Conservation (phyloP, 164 flowering plant genomes). For the Berberis vulgaris region DNA sequence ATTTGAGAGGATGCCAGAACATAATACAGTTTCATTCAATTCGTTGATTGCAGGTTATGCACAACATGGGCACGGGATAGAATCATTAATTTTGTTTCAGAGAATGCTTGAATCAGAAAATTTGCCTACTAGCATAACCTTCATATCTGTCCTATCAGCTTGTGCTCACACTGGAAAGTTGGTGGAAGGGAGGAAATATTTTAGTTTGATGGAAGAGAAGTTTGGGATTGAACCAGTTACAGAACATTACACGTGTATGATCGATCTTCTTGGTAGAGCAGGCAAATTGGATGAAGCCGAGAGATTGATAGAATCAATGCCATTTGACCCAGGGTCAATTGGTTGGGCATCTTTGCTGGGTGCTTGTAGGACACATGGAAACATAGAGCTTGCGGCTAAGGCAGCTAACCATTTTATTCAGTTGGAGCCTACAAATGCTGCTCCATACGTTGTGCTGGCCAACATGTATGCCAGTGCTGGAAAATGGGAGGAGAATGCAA, state of each 20-base stretch:
- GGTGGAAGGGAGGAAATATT: constrained; percentile 41
- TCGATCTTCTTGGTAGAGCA: constrained; percentile 80
- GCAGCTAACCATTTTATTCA: constrained; percentile 50
- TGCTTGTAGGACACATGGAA: constrained; percentile 66
- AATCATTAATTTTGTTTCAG: constrained; percentile 46
- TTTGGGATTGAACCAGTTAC: constrained; percentile 48
- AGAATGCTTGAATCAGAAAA: constrained; percentile 41
- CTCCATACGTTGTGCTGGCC: constrained; percentile 59
- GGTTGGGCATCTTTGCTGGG: constrained; percentile 69
- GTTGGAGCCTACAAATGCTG: constrained; percentile 58
- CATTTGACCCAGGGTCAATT: constrained; percentile 43
- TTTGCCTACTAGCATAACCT: constrained; percentile 56
- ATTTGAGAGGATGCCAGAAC: constrained; percentile 72
- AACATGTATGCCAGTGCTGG: constrained; percentile 56
- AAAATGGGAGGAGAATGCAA: constrained; percentile 46
- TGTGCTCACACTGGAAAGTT: constrained; percentile 60
- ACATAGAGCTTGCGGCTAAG: constrained; percentile 54
- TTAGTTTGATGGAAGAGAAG: constrained; percentile 42
- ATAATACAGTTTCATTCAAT: constrained; percentile 58
- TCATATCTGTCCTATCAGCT: constrained; percentile 60
- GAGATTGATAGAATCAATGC: constrained; percentile 51
- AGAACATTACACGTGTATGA: constrained; percentile 79
- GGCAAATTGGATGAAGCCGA: constrained; percentile 68
- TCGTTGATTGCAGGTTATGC: constrained; percentile 82
- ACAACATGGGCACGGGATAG: constrained; percentile 59